phyloP scores from a whole-genome alignment of 495 filamentous ascomycete genomes.

The Talaromyces ruber region DNA sequence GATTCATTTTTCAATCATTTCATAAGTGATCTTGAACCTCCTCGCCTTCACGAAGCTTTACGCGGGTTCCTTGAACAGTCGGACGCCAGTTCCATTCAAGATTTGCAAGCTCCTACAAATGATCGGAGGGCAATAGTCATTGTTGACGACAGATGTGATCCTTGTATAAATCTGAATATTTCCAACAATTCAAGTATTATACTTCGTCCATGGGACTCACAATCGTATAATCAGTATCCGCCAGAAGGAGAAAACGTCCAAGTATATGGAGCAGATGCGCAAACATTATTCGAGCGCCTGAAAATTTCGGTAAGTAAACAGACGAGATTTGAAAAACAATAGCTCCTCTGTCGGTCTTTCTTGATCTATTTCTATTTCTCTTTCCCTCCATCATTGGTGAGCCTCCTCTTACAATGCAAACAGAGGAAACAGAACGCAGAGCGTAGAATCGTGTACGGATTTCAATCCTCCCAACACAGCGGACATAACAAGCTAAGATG shows the following conservation, averaged over 20 bases:
- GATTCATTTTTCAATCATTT: constrained; percentile 12
- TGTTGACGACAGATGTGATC: constrained; percentile 13
- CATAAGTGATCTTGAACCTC: constrained; percentile 7
- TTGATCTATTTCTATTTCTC: background rate
- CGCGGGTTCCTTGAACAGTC: constrained; percentile 9
- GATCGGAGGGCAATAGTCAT: constrained; percentile 7
- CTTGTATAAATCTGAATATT: constrained; percentile 9
- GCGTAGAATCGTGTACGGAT: constrained; percentile 12
- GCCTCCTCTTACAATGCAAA: background rate
- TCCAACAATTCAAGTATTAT: constrained; percentile 9
- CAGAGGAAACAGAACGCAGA: constrained; percentile 10
- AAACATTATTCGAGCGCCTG: constrained; percentile 9
- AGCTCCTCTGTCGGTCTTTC: no score
- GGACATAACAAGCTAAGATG: no score
- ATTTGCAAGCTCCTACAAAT: constrained; percentile 1
- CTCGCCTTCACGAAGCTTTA: constrained; percentile 10
- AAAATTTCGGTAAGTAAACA: constrained; percentile 6
- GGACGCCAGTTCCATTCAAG: constrained; percentile 7
- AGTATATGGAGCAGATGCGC: constrained; percentile 9
- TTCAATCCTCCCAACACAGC: no score
- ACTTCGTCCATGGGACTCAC: constrained; percentile 12
- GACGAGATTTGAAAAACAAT: no score
- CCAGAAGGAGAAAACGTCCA: constrained; percentile 9
- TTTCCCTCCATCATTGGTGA: background rate
- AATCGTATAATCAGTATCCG: constrained; percentile 10